These are phyloP conservation scores for Penicillium verhagenii DNA, from an alignment of 495 filamentous ascomycete genomes.

Conservation along the genomic window DNA sequence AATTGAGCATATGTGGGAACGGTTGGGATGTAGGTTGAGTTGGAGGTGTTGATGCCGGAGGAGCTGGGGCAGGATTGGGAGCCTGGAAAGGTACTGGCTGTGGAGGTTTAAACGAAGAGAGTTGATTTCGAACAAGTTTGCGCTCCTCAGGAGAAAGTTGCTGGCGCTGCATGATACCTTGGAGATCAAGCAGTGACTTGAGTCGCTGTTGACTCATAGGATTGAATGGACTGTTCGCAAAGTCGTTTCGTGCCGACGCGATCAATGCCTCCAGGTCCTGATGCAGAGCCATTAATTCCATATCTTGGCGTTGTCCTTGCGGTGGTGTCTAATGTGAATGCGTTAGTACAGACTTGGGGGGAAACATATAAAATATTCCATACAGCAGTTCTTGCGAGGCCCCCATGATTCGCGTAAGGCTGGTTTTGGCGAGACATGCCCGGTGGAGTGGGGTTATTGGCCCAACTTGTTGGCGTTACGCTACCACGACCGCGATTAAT, in stretches of 20 bases:
- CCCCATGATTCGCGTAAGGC: constrained; percentile 35
- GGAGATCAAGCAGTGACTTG: constrained; percentile 83
- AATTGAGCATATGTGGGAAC: constrained; percentile 45
- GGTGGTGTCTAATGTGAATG: constrained; percentile 36
- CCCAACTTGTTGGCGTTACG: constrained; percentile 53
- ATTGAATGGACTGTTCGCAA: constrained; percentile 72
- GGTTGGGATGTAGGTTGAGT: constrained; percentile 37
- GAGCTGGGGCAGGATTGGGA: constrained; percentile 26
- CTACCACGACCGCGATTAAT: constrained; percentile 54
- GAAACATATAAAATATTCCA: constrained; percentile 5
- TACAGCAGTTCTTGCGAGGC: constrained; percentile 35
- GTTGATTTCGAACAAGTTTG: constrained; percentile 73
- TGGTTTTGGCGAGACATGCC: constrained; percentile 37
- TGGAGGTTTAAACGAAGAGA: constrained; percentile 61
- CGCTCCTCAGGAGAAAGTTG: constrained; percentile 79
- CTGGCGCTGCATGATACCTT: constrained; percentile 74
- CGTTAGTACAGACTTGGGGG: background rate
- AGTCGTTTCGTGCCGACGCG: constrained; percentile 62
- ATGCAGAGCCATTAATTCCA: constrained; percentile 68
- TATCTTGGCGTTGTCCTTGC: constrained; percentile 26
- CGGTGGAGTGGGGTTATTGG: constrained; percentile 68
- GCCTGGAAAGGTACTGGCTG: constrained; percentile 22
- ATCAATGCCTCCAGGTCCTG: constrained; percentile 79
- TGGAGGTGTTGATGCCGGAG: constrained; percentile 28
- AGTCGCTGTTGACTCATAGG: constrained; percentile 69